Base-by-base conservation (phyloP, 495 filamentous ascomycete species). In the Podospora didyma region DNA sequence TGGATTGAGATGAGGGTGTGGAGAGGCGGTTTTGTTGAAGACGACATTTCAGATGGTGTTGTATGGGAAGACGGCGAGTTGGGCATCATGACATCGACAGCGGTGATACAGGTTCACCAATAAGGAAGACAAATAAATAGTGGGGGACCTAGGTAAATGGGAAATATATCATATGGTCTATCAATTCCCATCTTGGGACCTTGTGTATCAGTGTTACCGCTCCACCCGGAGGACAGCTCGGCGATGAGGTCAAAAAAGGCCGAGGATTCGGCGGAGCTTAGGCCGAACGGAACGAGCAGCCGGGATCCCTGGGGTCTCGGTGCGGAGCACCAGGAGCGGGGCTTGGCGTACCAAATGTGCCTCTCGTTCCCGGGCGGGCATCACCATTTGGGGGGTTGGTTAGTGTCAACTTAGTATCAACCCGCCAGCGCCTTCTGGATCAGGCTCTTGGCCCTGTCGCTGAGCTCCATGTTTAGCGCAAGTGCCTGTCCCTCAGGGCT, bases 1-100 rank as follows among this genome's bases (percentile, higher is more conserved):
- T 90, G 77, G 31, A 82, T 74, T 47, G 82, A 89, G 63, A 95
- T 87, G 45, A 94, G 65, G 19, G 81, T 82, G 21, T 82, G 71
- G 14, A 96, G 74, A 0, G 85, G 83, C 2, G 89, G 87, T 58
- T 86, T 89, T 3, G 31, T 49, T 20, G 55, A n/a, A 21, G 62
- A 47, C 11, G 55, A 6, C 9, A 60, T 20, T 20, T 56, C 59
- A 16, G 53, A 21, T 34, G 41, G 24, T 9, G 54, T 35, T 19
- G 47, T 63, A 64, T 46, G 17, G 28, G 24, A 7, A 45, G 39
- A 24, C 20, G 41, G 24, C 5, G 31, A 16, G 26, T 31, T 31
- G 26, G 26, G 26, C 26, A 31, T 31, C 9, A 31, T 31, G 26
- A 3, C 3, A 31, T 31, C 26, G 4, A 9, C 9, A 31, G 26